Conservation (phyloP, 495 filamentous ascomycete species). For the Penicillium bovifimosum region DNA sequence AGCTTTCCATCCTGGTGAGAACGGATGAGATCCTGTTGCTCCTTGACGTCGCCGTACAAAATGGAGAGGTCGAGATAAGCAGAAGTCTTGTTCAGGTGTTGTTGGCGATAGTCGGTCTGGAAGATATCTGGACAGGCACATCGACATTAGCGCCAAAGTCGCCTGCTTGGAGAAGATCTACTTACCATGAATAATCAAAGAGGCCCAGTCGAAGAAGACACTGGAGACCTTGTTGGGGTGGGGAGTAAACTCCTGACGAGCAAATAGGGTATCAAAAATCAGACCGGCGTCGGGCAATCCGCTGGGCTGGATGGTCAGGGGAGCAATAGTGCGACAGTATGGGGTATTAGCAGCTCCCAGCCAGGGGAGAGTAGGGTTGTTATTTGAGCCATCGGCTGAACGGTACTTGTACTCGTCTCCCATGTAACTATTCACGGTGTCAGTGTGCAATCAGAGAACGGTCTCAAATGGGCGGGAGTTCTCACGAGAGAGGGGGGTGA, state of each 20-base stretch:
- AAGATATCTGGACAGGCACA: conserved; percentile 42
- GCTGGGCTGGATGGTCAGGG: conserved; percentile 46
- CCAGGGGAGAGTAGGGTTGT: conserved; percentile 53
- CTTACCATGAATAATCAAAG: conserved; percentile 51
- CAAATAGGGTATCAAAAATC: conserved; percentile 50
- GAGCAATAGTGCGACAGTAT: conserved; percentile 50
- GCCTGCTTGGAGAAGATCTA: too few species aligned
- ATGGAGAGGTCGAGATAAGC: conserved; percentile 55
- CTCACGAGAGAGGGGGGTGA: conserved; percentile 49
- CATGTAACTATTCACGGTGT: conserved; percentile 42
- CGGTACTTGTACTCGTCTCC: conserved; percentile 63
- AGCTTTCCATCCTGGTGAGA: conserved; percentile 53
- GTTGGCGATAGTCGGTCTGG: conserved; percentile 51
- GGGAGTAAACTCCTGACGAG: conserved; percentile 47
- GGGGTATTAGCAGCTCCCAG: conserved; percentile 52
- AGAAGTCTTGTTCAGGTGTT: conserved; percentile 51
- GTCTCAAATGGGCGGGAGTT: background rate
- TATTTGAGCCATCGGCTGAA: conserved; percentile 67
- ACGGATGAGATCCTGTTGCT: conserved; percentile 52
- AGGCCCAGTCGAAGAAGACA: conserved; percentile 56
- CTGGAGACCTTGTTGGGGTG: conserved; percentile 55
- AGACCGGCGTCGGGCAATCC: conserved; percentile 50
- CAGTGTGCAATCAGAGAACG: conserved; percentile 2
- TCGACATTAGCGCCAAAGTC: conserved; percentile 1
- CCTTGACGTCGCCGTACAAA: conserved; percentile 52